Evolutionary conservation across 352 stramenopile species (phyloP), one percentile per base, ranked within the genome.

Genomic region (Globisporangium takayamanum): DNA sequence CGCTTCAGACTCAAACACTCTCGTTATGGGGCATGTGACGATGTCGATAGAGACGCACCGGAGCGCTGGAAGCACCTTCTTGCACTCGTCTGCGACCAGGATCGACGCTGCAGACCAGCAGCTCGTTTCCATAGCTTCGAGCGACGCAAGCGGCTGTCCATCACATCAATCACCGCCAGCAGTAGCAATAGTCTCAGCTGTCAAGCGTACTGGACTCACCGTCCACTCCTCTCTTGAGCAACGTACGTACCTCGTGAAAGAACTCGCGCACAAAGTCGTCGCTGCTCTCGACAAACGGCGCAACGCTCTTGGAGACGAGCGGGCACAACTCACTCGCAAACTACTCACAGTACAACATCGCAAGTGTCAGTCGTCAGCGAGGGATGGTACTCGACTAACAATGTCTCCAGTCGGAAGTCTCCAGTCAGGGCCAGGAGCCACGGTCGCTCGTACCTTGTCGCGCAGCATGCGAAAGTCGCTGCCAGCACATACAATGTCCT

Each of bases 11-110:
- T 39, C 33, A 10, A 12, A 7, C 49, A 10, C 28, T 20, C 28
- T 20, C 25, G 45, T 2, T 26, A 12, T 10, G 42, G 3, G 53
- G 0, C 26, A 30, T 1, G 30, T 42, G 3, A 33, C 2, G 2
- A 16, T 41, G 41, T 1, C 5, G 25, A 54, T 11, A 20, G 5
- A 8, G 3, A 63, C 76, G 33, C 68, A 94, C 81, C 86, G 68
- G 26, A 95, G 70, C 5, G 86, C 86, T 57, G 86, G 86, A 37
- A 95, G 59, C 46, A 95, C 76, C 58, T 92, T 95, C 67, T 92
- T 95, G 65, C 86, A 95, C 20, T 92, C 86, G 26, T 87, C 77
- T 36, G 80, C 67, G 36, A 95, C 77, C 28, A 77, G 59, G 30
- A 73, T 72, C 30, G 80, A 70, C 22, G 73, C 84, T 12, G 62